Conservation (phyloP, 208 protist species). For the Crithidia fasciculata region DNA sequence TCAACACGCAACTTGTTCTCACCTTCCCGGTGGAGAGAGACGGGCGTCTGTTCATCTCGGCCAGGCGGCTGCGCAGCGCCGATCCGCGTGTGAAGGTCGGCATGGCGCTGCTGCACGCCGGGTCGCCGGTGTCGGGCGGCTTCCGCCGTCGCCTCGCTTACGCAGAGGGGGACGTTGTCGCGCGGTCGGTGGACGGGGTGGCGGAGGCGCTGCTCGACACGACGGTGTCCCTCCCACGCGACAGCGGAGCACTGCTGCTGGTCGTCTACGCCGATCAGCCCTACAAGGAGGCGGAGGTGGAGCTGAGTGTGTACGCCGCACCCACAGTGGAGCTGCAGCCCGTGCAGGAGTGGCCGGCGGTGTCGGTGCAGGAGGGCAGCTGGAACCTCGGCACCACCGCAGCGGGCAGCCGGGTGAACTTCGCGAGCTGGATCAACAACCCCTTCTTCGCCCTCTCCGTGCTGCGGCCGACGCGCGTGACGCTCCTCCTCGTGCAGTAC, state of each 20-base stretch:
- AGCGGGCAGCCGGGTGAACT: slow-evolving; percentile 67
- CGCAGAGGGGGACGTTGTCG: slow-evolving; percentile 58
- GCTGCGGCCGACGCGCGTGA: slow-evolving; percentile 64
- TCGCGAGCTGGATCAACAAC: slow-evolving; percentile 90
- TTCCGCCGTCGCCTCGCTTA: slow-evolving; percentile 65
- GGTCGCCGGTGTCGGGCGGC: slow-evolving; percentile 43
- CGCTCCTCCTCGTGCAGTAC: slow-evolving; percentile 85
- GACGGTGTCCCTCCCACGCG: slow-evolving; percentile 39
- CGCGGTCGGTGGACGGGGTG: slow-evolving; percentile 38
- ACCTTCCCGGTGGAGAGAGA: slow-evolving; percentile 75
- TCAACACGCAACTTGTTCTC: slow-evolving; percentile 83
- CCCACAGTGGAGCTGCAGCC: slow-evolving; percentile 57
- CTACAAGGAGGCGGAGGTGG: slow-evolving; percentile 77
- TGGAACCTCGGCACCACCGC: slow-evolving; percentile 87
- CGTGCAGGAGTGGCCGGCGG: slow-evolving; percentile 78
- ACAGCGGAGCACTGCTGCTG: slow-evolving; percentile 61
- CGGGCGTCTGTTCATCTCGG: slow-evolving; percentile 66
- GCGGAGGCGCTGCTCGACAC: slow-evolving; percentile 53
- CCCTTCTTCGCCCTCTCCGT: slow-evolving; percentile 79
- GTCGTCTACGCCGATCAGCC: slow-evolving; percentile 75
- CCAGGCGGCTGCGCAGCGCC: slow-evolving; percentile 45
- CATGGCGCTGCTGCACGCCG: slow-evolving; percentile 64
- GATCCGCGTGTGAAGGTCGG: slow-evolving; percentile 62
- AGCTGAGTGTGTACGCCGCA: slow-evolving; percentile 64
- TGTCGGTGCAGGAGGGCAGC: slow-evolving; percentile 55